A percentile compares a stretch with the other conserved stretches of the same genome.
phyloP scores from a whole-genome alignment of 495 filamentous ascomycete genomes.

The Annulohypoxylon stygium region DNA sequence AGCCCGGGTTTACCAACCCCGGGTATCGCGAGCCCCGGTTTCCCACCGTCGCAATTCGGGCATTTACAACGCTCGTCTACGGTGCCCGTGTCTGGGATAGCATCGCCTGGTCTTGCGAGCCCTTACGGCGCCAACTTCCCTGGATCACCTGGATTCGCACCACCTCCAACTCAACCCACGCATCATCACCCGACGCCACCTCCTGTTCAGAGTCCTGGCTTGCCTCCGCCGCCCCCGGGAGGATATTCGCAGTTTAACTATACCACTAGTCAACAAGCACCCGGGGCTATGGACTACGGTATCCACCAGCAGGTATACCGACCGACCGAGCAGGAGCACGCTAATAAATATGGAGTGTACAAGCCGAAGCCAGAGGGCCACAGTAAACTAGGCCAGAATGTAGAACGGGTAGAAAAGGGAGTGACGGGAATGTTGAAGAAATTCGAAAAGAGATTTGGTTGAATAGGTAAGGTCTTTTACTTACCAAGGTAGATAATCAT shows the following conservation, averaged over 20 bases:
- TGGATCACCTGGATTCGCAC: slow-evolving; percentile 53
- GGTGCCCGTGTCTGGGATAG: slow-evolving; percentile 53
- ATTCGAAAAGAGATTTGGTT: slow-evolving; percentile 85
- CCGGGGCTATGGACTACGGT: slow-evolving; percentile 65
- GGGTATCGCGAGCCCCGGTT: slow-evolving; percentile 55
- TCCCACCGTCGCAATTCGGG: slow-evolving; percentile 53
- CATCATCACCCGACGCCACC: slow-evolving; percentile 49
- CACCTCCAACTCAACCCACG: slow-evolving; percentile 42
- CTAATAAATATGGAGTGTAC: slow-evolving; percentile 53
- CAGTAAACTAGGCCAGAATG: slow-evolving; percentile 75
- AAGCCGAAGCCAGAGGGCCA: slow-evolving; percentile 65
- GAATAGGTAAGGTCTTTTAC: background rate
- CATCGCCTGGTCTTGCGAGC: slow-evolving; percentile 51
- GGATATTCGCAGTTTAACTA: slow-evolving; percentile 73
- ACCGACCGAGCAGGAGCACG: slow-evolving; percentile 74
- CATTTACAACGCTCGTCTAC: slow-evolving; percentile 58
- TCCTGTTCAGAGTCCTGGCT: slow-evolving; percentile 46
- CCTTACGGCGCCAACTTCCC: slow-evolving; percentile 59
- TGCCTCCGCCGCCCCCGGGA: slow-evolving; percentile 54
- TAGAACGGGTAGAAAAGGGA: slow-evolving; percentile 79
- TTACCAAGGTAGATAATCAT: background rate
- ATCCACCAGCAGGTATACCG: slow-evolving; percentile 84
- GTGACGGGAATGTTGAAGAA: slow-evolving; percentile 87
- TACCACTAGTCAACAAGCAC: slow-evolving; percentile 42
- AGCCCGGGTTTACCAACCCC: slow-evolving; percentile 59